phyloP scores from a whole-genome alignment of 805 yeast species.

The Saccharomycopsis vini region DNA sequence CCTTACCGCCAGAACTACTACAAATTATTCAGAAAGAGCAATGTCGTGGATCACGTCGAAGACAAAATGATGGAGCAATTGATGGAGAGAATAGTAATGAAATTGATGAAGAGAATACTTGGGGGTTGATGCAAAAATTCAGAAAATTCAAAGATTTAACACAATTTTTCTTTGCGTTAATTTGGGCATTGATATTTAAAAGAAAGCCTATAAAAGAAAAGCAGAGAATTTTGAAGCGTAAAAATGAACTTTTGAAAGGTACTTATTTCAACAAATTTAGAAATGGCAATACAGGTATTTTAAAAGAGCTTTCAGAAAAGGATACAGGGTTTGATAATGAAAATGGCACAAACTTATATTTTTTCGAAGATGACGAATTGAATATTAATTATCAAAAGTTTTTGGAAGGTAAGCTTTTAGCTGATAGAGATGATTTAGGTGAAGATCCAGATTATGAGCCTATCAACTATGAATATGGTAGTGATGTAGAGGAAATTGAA shows the following conservation, averaged over 20 bases:
- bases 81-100: neutral
- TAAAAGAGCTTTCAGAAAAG: too few relatives aligned
- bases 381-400: constrained; percentile 23
- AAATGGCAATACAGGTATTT: too few relatives aligned
- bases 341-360: too few relatives aligned
- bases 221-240: constrained; percentile 14
- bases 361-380: constrained; percentile 19
- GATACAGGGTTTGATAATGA: constrained; percentile 23
- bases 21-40: too few relatives aligned
- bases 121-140: constrained; percentile 4
- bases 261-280: too few relatives aligned
- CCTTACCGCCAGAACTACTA: constrained; percentile 24
- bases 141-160: neutral
- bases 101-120: neutral
- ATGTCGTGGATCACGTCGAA: too few relatives aligned
- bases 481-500: neutral
- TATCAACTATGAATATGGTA: neutral
- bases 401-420: constrained; percentile 24
- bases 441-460: too few relatives aligned
- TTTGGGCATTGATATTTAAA: constrained; percentile 4
- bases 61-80: constrained; percentile 4
- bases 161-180: neutral
- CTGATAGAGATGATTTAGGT: constrained; percentile 35
- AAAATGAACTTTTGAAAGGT: constrained; percentile 16
- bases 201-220: constrained; percentile 2